Base-by-base conservation (phyloP, 2,329 filamentous ascomycete species). In the Aspergillus caelatus region DNA sequence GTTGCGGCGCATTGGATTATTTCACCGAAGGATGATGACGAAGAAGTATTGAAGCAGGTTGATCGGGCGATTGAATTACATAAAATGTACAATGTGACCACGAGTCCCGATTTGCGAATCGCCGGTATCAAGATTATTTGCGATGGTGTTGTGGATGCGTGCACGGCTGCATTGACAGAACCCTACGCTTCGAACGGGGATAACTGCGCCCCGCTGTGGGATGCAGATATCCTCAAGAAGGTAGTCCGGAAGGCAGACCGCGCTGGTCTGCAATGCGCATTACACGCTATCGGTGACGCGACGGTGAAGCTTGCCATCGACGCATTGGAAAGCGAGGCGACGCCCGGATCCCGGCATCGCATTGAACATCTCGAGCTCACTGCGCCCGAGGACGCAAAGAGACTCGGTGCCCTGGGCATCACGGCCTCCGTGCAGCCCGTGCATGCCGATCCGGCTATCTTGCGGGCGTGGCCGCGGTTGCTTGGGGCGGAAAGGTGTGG, bases 281-380 rank as follows among this genome's bases (percentile, higher is more conserved):
- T 85, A 4, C 83, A 85, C 62, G 83, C 83, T 19, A 84, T 84
- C 59, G 82, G 83, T 19, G 82, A 85, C 60, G 72, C 73, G 58
- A 79, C 82, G 6, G 78, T 84, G 10, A 74, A 74, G 23, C 76
- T 78, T 34, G 80, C 81, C 9, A 79, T 84, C 63, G 77, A 83
- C 41, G 67, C 77, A n/a, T 75, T 76, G 16, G 68, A 57, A 11
- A 62, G 61, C 39, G 73, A 74, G 16, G 62, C 58, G 4, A 63
- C 65, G 5, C 74, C 74, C 10, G 75, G 74, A 6, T 75, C 77
- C 50, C 79, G 82, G 4, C 82, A 83, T 64, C 79, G 82, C 26
- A 84, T 85, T 63, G 83, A 85, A 69, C 82, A 85, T 70, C 74
- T 85, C 11, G 82, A 85, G 67, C 74, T 85, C 46, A 82, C 81